These are phyloP conservation scores for Lachnellula arida DNA, from an alignment of 2,329 filamentous ascomycete genomes.

Conservation along the genomic window DNA sequence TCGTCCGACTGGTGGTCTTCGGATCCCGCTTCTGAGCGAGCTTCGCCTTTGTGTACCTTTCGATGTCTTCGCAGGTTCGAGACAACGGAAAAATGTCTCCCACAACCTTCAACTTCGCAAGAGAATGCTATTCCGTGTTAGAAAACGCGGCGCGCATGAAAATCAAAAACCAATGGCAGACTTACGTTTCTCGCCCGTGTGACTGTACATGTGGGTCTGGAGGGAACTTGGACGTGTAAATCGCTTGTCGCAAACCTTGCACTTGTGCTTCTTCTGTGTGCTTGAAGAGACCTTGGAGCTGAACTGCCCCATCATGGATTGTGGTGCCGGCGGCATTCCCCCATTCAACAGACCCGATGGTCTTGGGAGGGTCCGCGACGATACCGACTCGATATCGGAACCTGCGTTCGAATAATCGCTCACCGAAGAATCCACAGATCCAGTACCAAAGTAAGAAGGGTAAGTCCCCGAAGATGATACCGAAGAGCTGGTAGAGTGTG, in stretches of 20 bases:
- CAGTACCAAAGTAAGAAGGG: conserved; percentile 70
- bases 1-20: conserved; percentile 56
- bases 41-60: conserved; percentile 87
- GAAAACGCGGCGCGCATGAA: conserved; percentile 8
- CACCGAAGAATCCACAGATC: conserved; percentile 76
- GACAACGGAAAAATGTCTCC: conserved; percentile 93
- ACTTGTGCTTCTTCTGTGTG: conserved; percentile 99
- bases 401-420: conserved; percentile 90
- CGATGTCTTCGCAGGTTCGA: conserved; percentile 91
- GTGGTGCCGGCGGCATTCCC: conserved; percentile 71
- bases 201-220: conserved; percentile 98
- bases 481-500: conserved; percentile 81
- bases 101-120: conserved; percentile 91
- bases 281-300: conserved; percentile 94
- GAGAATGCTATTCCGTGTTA: conserved; percentile 64
- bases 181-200: conserved; percentile 97
- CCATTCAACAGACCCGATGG: conserved; percentile 63
- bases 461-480: conserved; percentile 83
- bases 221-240: conserved; percentile 92
- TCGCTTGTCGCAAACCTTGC: conserved; percentile 96
- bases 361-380: conserved; percentile 77
- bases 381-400: conserved; percentile 77
- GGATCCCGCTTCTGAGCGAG: conserved; percentile 57
- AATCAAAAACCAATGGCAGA: background rate
- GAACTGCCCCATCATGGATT: conserved; percentile 98